A percentile compares a stretch with the other conserved stretches of the same genome.
Evolutionary conservation across 140 eudicot genomes (phyloP).

Genomic region (Senecio squalidus): DNA sequence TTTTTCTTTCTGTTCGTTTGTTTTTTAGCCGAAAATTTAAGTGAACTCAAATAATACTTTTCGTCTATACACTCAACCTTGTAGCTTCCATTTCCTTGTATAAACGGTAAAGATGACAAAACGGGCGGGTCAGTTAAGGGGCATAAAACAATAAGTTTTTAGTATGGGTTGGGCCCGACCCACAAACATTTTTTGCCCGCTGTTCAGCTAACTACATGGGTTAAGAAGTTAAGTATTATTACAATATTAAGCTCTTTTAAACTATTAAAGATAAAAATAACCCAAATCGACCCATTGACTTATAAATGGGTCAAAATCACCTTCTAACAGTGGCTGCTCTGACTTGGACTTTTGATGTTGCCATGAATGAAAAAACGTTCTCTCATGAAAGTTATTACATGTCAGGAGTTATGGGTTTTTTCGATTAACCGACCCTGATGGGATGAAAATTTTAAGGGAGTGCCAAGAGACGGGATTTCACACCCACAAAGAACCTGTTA

Average conservation of each 20-base stretch:
- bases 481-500: constrained; percentile 42
- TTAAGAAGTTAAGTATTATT: not conserved
- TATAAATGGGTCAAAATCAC: not conserved
- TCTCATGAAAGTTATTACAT: not conserved
- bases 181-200: not conserved
- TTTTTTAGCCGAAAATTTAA: not conserved
- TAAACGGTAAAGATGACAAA: not conserved
- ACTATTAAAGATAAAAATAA: not conserved
- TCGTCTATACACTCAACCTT: not conserved
- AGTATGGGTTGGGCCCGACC: not conserved
- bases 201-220: not conserved
- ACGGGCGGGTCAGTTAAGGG: not conserved
- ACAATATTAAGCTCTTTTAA: not conserved
- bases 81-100: not conserved
- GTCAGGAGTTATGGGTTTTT: constrained; percentile 56
- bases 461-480: constrained; percentile 61
- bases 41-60: not conserved
- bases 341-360: not conserved
- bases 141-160: not conserved
- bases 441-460: constrained; percentile 54
- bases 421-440: constrained; percentile 51
- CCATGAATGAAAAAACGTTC: not conserved
- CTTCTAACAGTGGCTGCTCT: not conserved
- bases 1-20: not conserved
- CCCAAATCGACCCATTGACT: not conserved